Base-by-base conservation (phyloP, 1,139 yeast species). In the Geotrichum restrictum region DNA sequence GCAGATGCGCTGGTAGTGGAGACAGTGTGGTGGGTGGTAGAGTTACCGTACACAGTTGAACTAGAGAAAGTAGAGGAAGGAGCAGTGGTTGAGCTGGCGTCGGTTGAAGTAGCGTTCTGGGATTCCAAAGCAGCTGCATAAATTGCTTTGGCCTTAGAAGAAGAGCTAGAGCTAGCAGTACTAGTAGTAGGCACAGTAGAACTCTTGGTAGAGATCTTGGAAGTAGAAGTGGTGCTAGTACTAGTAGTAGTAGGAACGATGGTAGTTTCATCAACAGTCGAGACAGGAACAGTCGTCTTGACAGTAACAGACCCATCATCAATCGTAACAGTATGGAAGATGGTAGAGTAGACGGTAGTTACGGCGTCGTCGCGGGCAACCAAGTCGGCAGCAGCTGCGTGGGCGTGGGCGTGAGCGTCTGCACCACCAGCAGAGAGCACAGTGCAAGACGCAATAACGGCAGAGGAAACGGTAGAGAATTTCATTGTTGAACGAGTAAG, bases 301-400 rank as follows among this genome's bases (percentile, higher is more conserved):
- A 33, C 38, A n/a, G 32, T 39, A 13, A 16, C 16, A 10, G 38
- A 32, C 4, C 51, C 46, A 11, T 48, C 46, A 11, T 21, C 8
- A 24, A 48, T 19, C 8, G 51, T 48, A 11, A 48, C 37, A 14
- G 46, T 41, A 32, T 48, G 46, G 38, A 33, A n/a, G 21, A 48
- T 41, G 18, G 51, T 48, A 11, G 51, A 48, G 36, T 33, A 41
- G 38, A 46, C 22, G 27, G 49, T 46, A 22, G 45, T 36, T 22
- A 32, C 29, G 6, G 18, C 8, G 8, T 24, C 29, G 29, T 24
- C 29, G 8, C 29, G 29, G 29, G 29, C 29, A 24, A 8, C 29
- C 7, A 24, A 8, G 29, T 24, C 7, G 29, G 7, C 29, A 7
- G 13, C 32, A 22, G 24, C 41, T 6, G 16, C 19, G 27, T 39